phyloP scores from a whole-genome alignment of 495 filamentous ascomycete genomes.

The Cairneyella variabilis region DNA sequence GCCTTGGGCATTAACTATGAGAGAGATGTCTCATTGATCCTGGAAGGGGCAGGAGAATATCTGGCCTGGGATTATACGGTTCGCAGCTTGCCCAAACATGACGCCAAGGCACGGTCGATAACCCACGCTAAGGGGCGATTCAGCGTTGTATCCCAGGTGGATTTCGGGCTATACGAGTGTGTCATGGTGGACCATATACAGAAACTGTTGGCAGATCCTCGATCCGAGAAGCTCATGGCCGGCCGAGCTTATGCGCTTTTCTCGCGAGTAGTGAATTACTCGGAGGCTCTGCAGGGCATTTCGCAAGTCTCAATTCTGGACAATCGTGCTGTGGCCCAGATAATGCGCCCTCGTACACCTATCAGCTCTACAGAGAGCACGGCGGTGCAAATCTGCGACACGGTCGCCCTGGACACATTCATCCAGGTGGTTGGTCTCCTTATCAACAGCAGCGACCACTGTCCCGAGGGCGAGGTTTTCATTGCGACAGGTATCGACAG shows the following conservation, averaged over 20 bases:
- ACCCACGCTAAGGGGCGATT: too few relatives aligned
- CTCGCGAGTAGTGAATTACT: conserved; percentile 4
- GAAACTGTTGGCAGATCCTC: too few relatives aligned
- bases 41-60: too few relatives aligned
- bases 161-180: too few relatives aligned
- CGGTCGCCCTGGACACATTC: neutral
- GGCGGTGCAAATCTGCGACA: neutral
- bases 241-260: neutral
- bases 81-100: too few relatives aligned
- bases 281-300: neutral
- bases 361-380: neutral
- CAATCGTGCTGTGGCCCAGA: neutral
- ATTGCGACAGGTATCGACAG: neutral
- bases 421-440: neutral
- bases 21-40: too few relatives aligned
- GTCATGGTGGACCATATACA: too few relatives aligned
- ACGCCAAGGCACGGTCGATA: too few relatives aligned
- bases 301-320: neutral
- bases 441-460: neutral
- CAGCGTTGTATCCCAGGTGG: too few relatives aligned
- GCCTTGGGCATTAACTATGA: too few relatives aligned
- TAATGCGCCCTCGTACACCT: neutral
- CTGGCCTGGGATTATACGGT: too few relatives aligned
- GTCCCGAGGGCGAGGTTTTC: neutral
- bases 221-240: neutral